Evolutionary conservation across 148 eudicot genomes (phyloP), one percentile per base, ranked within the genome.

Genomic region (Rhododendron henanense): DNA sequence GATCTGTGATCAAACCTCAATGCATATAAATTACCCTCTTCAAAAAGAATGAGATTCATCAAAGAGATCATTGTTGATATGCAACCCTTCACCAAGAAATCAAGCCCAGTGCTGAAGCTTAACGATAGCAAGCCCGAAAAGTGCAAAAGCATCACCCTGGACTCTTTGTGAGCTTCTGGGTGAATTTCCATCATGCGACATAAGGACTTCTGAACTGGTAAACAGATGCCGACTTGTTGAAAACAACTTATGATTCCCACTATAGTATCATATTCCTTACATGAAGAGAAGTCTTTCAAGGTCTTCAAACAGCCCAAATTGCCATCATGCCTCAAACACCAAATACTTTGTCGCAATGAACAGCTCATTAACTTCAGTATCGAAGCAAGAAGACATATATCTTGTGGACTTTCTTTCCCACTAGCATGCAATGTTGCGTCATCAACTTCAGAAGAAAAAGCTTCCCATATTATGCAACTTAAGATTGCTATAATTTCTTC

Each of bases 311-410:
- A 35, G 83, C 84, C 81, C 37, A n/a, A 47, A 74, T 82, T 59
- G 65, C 84, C 79, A 65, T 57, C 65, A 77, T 85, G 67, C 75
- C 84, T 83, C 51, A 89, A 84, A 88, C 89, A 90, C 84, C 85
- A 21, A 85, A 90, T 77, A 86, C 91, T 92, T 91, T 90, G 98
- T 86, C 87, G 41, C 89, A 96, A 73, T 19, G 98, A 94, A 84
- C 91, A 88, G 74, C 95, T 90, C 95, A 96, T 91, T 89, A 94
- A 85, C 89, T 94, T 96, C 92, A 95, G 78, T 83, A 92, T 87
- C 21, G 99, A 90, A 83, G 93, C 91, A 84, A 96, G 91, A 84
- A 95, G 87, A 87, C 81, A 94, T 31, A 91, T 75, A 86, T 94
- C 93, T 88, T 88, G 89, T 73, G 91, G 67, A 86, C 86, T 76